A percentile compares a stretch with the other conserved stretches of the same genome.
These are phyloP conservation scores for Bocquillonia castaneifolia DNA, from an alignment of 441 rosid genomes.

Conservation along the genomic window DNA sequence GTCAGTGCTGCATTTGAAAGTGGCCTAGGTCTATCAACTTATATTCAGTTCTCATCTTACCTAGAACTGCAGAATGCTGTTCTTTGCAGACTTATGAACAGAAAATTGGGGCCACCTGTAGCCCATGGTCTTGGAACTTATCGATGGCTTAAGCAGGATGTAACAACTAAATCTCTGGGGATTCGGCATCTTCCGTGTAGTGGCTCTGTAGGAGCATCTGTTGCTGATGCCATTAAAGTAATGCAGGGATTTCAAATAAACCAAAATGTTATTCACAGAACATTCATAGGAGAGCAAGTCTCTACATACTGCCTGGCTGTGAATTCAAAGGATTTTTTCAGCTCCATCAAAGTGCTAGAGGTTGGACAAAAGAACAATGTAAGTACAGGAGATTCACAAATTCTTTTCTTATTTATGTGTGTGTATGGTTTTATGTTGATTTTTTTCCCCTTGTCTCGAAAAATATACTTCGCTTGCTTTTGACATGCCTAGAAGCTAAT, in stretches of 20 bases:
- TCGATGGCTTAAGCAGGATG: conserved; percentile 80
- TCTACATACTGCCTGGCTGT: conserved; percentile 40
- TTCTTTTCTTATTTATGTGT: conserved; percentile 1
- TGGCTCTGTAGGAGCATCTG: conserved; percentile 64
- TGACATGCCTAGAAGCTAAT: conserved; percentile 2
- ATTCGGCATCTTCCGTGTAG: conserved; percentile 42
- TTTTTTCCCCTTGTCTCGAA: not conserved
- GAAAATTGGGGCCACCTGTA: conserved; percentile 36
- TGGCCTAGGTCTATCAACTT: conserved; percentile 68
- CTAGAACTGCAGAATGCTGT: conserved; percentile 60
- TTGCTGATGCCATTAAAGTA: conserved; percentile 43
- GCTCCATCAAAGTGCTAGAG: conserved; percentile 47
- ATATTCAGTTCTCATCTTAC: conserved; percentile 61
- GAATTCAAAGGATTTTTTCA: conserved; percentile 46
- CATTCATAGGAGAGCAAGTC: conserved; percentile 40
- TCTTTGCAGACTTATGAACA: conserved; percentile 33
- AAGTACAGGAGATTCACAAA: conserved; percentile 24
- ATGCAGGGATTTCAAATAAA: conserved; percentile 59
- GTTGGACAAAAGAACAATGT: conserved; percentile 47
- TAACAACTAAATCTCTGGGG: conserved; percentile 47
- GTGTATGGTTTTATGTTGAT: too few species aligned
- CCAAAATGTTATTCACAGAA: conserved; percentile 38
- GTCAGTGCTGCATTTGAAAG: conserved; percentile 91
- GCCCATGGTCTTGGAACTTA: conserved; percentile 98
- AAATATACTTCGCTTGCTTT: not conserved